Evolutionary conservation across 768 basidiomycete species (phyloP).

Genomic region (Hericium alpestre): DNA sequence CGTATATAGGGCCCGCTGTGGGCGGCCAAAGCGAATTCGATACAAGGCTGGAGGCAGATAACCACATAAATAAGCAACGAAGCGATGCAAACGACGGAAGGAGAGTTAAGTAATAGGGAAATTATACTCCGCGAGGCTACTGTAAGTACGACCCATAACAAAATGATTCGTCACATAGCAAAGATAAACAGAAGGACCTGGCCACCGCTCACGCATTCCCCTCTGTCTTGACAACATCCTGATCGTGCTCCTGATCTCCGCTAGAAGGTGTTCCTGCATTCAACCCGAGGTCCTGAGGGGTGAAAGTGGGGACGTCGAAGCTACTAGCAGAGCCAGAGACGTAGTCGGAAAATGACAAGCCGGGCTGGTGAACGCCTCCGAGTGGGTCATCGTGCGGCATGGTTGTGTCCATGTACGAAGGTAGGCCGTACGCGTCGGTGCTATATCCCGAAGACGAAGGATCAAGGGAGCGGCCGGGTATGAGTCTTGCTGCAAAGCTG

Average conservation of each 20-base stretch:
- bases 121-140: slow-evolving; percentile 6
- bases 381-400: slow-evolving; percentile 55
- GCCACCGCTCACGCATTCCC: slow-evolving; percentile 20
- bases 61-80: slow-evolving; percentile 22
- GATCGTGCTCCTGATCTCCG: slow-evolving; percentile 53
- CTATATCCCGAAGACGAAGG: slow-evolving; percentile 50
- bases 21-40: slow-evolving; percentile 22
- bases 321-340: slow-evolving; percentile 36
- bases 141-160: slow-evolving; percentile 6
- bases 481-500: slow-evolving; percentile 69
- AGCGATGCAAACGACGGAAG: slow-evolving; percentile 27
- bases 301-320: slow-evolving; percentile 65
- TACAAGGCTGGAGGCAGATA: slow-evolving; percentile 21
- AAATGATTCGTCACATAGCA: background rate
- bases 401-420: slow-evolving; percentile 70
- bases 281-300: slow-evolving; percentile 57
- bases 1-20: background rate
- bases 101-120: slow-evolving; percentile 10
- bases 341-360: slow-evolving; percentile 65
- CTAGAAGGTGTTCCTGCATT: slow-evolving; percentile 25
- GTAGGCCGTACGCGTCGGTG: slow-evolving; percentile 56
- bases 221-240: slow-evolving; percentile 56
- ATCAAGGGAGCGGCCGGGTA: slow-evolving; percentile 59
- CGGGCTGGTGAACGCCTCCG: slow-evolving; percentile 46
- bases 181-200: slow-evolving; percentile 11